Evolutionary conservation across 2,329 filamentous ascomycete species (phyloP), one percentile per base, ranked within the genome.

Genomic region (Phialophora expanda): DNA sequence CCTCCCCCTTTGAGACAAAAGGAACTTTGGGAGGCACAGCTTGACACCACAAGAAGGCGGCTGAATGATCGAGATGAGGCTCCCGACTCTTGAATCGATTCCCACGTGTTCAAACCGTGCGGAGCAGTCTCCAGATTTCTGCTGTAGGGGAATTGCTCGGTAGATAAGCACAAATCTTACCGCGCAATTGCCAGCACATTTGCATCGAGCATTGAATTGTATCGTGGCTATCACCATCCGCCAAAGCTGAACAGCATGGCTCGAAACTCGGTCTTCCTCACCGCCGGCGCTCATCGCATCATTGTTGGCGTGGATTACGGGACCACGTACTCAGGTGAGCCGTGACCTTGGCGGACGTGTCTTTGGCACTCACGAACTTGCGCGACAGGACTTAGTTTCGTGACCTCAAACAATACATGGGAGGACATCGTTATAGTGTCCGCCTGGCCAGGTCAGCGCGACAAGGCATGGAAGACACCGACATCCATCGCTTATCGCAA

Each of bases 401-500:
- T 71, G 44, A 61, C 32, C 24, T 51, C 30, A 4, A 61, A 30
- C n/a, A 61, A 50, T 20, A 22, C 46, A 17, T 51, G 30, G 22
- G 14, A 60, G 5, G 67, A 74, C 28, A 69, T 72, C 34, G 48
- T 62, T 5, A 62, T 74, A 6, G 67, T 74, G 26, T 67, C 48
- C n/a, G 71, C 44, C 9, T 75, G 74, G 73, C 71, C 71, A 12
- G 73, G 72, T 3, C 64, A 62, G 17, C 22, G 61, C 3, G 56
- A 70, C 20, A 65, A 71, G 4, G 32, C 60, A 1, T 64, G 69
- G 44, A 76, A 76, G 57, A 63, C 67, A 1, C 74, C 74, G 2
- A 73, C 74, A 1, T 66, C 69, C 1, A 72, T 75, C 30, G 75
- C 74, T 0, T 75, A 74, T 55, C 34, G 46, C 4, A 32, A 32